These are phyloP conservation scores for Penicillium glabrum DNA, from an alignment of 2,329 filamentous ascomycete genomes.

Conservation along the genomic window DNA sequence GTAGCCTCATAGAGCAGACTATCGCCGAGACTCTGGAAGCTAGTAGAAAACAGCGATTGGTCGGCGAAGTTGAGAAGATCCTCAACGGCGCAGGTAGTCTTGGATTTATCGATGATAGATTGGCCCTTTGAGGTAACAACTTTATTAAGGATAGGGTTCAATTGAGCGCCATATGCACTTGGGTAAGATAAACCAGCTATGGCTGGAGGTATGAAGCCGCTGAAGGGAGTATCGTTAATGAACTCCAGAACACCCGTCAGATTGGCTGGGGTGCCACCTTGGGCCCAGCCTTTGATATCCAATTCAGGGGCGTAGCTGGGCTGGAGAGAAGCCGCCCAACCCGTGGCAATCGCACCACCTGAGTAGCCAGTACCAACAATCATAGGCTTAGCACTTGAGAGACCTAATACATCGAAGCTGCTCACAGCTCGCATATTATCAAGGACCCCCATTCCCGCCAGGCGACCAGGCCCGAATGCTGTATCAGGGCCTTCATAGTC, in stretches of 20 bases:
- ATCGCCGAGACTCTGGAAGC: slow-evolving; percentile 21
- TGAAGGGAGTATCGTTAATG: slow-evolving; percentile 24
- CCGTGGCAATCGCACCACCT: slow-evolving; percentile 54
- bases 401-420: slow-evolving; percentile 25
- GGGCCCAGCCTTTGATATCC: slow-evolving; percentile 37
- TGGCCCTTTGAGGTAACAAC: slow-evolving; percentile 19
- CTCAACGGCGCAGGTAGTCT: slow-evolving; percentile 16
- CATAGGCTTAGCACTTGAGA: slow-evolving; percentile 17
- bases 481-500: slow-evolving; percentile 52
- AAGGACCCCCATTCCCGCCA: slow-evolving; percentile 47
- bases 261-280: slow-evolving; percentile 29
- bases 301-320: slow-evolving; percentile 56
- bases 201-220: slow-evolving; percentile 26
- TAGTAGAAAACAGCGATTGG: slow-evolving; percentile 21
- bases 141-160: slow-evolving; percentile 20
- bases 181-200: slow-evolving; percentile 23
- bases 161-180: slow-evolving; percentile 25
- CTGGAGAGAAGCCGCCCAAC: slow-evolving; percentile 55
- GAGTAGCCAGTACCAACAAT: slow-evolving; percentile 55
- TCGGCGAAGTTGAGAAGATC: slow-evolving; percentile 19
- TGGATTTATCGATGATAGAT: slow-evolving; percentile 15
- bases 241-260: slow-evolving; percentile 24
- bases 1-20: slow-evolving; percentile 15
- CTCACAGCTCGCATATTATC: slow-evolving; percentile 45
- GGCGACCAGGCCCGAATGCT: slow-evolving; percentile 43